phyloP scores from a whole-genome alignment of 202 grass and related monocot species.

The Brachypodium distachyon region DNA sequence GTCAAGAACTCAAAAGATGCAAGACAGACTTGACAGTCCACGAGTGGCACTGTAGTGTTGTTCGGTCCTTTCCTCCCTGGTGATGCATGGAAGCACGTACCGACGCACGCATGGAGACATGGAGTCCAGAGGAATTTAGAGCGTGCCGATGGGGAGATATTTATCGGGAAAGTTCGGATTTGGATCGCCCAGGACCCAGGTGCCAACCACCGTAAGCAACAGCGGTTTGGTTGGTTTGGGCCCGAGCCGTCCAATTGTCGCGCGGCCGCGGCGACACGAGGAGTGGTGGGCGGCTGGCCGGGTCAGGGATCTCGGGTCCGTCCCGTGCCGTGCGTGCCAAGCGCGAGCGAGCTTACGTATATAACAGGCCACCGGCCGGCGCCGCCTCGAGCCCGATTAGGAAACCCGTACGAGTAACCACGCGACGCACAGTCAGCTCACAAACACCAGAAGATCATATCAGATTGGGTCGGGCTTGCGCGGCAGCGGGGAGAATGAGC shows the following conservation, averaged over 20 bases:
- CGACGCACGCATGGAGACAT: too few relatives aligned
- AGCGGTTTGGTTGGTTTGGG: too few relatives aligned
- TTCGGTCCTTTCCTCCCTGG: too few relatives aligned
- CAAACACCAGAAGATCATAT: too few relatives aligned
- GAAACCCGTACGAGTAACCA: background rate
- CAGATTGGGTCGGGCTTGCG: background rate
- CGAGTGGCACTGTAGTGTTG: background rate
- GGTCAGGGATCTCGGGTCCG: too few relatives aligned
- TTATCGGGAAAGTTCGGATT: background rate
- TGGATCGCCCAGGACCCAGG: too few relatives aligned
- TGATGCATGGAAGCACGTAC: background rate
- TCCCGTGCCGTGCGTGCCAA: too few relatives aligned
- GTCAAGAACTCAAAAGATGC: too few relatives aligned
- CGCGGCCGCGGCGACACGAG: background rate
- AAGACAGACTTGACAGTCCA: too few relatives aligned
- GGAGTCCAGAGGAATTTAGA: background rate
- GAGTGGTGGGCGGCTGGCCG: too few relatives aligned
- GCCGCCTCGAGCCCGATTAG: background rate
- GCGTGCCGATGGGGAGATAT: background rate
- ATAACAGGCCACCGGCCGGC: background rate
- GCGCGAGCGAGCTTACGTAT: background rate
- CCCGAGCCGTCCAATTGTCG: conserved; percentile 19
- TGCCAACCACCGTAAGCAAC: too few relatives aligned
- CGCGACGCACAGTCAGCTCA: background rate
- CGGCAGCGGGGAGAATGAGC: background rate